phyloP scores from a whole-genome alignment of 257 asterid genomes.

The Scutellaria barbata region DNA sequence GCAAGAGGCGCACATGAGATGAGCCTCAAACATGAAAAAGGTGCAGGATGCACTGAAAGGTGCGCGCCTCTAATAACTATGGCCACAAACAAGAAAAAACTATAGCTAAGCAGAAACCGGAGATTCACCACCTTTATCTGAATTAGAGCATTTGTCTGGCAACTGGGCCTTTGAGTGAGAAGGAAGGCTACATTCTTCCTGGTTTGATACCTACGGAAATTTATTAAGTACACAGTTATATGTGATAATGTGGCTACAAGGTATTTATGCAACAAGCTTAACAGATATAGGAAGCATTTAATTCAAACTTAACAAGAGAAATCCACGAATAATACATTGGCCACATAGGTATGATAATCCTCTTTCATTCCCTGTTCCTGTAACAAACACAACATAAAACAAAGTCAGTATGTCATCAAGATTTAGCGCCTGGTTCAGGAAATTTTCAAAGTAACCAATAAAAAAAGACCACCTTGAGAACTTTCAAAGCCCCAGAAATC shows the following conservation, averaged over 20 bases:
- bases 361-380: constrained; percentile 61
- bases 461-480: constrained; percentile 50
- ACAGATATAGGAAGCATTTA: not conserved
- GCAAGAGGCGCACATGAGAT: too few relatives aligned
- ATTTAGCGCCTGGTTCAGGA: not conserved
- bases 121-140: constrained; percentile 45
- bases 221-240: constrained; percentile 13
- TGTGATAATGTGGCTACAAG: not conserved
- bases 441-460: not conserved
- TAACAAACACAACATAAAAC: constrained; percentile 26
- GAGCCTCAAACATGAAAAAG: too few relatives aligned
- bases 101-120: constrained; percentile 12
- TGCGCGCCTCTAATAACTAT: too few relatives aligned
- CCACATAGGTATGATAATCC: constrained; percentile 46
- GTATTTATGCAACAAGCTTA: not conserved
- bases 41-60: too few relatives aligned
- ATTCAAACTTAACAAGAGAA: constrained; percentile 29
- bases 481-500: constrained; percentile 45
- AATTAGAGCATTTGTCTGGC: constrained; percentile 40
- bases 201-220: constrained; percentile 40
- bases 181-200: constrained; percentile 34
- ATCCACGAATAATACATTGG: constrained; percentile 40
- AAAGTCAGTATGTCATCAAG: constrained; percentile 26
- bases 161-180: constrained; percentile 36
- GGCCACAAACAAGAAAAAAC: not conserved